Evolutionary conservation across 495 filamentous ascomycete species (phyloP), one percentile per base, ranked within the genome.

Genomic region (Penicillium nucicola): DNA sequence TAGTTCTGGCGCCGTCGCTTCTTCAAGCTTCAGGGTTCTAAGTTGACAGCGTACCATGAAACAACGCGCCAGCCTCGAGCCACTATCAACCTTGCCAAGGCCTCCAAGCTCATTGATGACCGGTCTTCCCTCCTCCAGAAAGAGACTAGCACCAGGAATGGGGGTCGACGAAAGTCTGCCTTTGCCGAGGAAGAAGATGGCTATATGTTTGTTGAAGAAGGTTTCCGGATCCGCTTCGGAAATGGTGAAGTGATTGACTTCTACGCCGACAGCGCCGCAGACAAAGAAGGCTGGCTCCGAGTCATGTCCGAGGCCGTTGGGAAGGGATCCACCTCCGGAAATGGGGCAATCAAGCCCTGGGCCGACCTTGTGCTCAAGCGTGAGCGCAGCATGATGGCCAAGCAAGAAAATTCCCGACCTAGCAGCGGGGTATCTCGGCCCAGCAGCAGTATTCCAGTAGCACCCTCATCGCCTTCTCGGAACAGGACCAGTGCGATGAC

Each of bases 151-250:
- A 84, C 84, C 19, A 86, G 86, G 61, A 79, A 78, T 52, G 87
- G 88, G 48, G 85, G 85, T 55, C 84, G 93, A 18, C 84, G 93
- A 31, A 92, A 93, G 62, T 95, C 89, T 44, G 93, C 89, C 22
- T 98, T 98, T 58, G 92, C 95, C 7, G 93, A 97, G 67, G 95
- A 97, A 60, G 95, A 97, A 68, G 93, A 98, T 60, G 93, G 95
- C 40, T 98, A 97, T 73, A 96, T 97, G 90, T 97, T 97, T 58
- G 93, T 98, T 18, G 93, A 98, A 69, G 95, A 97, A 65, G 93
- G 95, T 11, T 98, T 98, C 82, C 88, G 93, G 30, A 92, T 98
- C 65, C 89, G 92, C 45, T 98, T 98, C 69, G 91, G 86, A 51
- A 98, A 98, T 62, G 93, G 93, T 42, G 93, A 98, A 70, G 83